These are phyloP conservation scores for Apocynum venetum DNA, from an alignment of 257 asterid species.

Conservation along the genomic window DNA sequence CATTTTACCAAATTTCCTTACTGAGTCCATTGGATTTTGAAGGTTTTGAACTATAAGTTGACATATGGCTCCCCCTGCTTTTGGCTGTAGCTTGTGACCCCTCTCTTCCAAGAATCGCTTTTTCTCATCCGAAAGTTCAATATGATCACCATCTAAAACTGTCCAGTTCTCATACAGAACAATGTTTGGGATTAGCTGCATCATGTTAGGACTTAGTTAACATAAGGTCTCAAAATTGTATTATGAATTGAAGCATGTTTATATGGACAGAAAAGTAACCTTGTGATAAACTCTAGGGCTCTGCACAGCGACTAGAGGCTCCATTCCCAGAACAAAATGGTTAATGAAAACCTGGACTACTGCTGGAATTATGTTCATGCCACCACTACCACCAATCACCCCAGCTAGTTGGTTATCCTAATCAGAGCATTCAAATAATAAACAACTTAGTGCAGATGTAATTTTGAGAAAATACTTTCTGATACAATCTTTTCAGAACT, in stretches of 20 bases:
- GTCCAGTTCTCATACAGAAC: constrained; percentile 87
- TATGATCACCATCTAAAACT: constrained; percentile 69
- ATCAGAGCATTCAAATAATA: background rate
- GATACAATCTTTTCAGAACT: background rate
- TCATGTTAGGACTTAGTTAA: background rate
- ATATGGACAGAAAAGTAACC: constrained; percentile 28
- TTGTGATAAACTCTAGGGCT: constrained; percentile 79
- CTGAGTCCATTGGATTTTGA: constrained; percentile 3
- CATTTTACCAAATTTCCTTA: constrained; percentile 28
- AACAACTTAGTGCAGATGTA: background rate
- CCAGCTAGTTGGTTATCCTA: constrained; percentile 81
- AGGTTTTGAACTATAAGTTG: constrained; percentile 77
- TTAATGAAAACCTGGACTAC: constrained; percentile 78
- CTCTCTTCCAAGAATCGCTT: constrained; percentile 58
- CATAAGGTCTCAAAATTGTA: background rate
- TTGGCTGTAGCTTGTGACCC: constrained; percentile 61
- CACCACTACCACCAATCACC: constrained; percentile 91
- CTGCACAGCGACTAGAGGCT: constrained; percentile 69
- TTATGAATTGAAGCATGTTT: background rate
- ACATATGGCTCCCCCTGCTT: constrained; percentile 65
- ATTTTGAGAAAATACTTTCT: background rate
- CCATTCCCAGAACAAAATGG: constrained; percentile 76
- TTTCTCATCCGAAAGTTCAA: constrained; percentile 47
- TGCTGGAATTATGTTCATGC: constrained; percentile 70
- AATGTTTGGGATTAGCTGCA: constrained; percentile 76